These are phyloP conservation scores for Amaranthus cruentus DNA, from an alignment of 148 eudicot species.

Conservation along the genomic window DNA sequence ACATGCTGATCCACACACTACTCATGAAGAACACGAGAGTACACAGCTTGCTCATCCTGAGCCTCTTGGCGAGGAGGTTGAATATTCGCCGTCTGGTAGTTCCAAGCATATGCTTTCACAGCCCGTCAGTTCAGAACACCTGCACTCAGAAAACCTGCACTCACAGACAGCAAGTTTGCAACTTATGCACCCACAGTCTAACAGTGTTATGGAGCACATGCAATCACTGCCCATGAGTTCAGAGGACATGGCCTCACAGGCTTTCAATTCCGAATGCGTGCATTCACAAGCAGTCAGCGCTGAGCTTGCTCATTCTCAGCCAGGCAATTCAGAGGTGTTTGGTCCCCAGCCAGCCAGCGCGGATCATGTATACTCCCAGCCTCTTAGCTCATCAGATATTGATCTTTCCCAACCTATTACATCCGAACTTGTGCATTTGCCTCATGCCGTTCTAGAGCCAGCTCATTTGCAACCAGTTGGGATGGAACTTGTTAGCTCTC, in stretches of 20 bases:
- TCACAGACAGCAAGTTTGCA: conserved; percentile 8
- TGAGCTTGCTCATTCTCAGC: conserved; percentile 17
- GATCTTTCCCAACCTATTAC: conserved; percentile 19
- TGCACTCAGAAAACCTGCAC: conserved; percentile 20
- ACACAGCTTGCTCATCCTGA: conserved; percentile 22
- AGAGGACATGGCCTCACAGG: conserved; percentile 11
- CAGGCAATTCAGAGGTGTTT: neutral
- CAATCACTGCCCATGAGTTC: conserved; percentile 10
- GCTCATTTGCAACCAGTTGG: conserved; percentile 19
- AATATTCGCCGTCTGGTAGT: conserved; percentile 12
- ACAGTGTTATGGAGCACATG: conserved; percentile 4
- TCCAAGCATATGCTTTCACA: conserved; percentile 17
- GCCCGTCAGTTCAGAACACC: conserved; percentile 16
- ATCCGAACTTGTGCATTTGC: conserved; percentile 14
- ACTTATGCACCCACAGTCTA: conserved; percentile 12
- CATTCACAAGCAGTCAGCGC: conserved; percentile 13
- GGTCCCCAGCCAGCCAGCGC: neutral
- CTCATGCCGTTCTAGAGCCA: conserved; percentile 19
- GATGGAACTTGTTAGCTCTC: conserved; percentile 16
- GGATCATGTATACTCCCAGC: conserved; percentile 15
- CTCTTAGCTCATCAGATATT: conserved; percentile 12
- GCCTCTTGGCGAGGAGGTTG: conserved; percentile 29
- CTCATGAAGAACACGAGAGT: conserved; percentile 20
- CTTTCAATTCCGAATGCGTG: conserved; percentile 7
- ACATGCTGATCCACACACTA: conserved; percentile 5